These are phyloP conservation scores for Cenchrus americanus DNA, from an alignment of 176 grass and related monocot species.

Conservation along the genomic window DNA sequence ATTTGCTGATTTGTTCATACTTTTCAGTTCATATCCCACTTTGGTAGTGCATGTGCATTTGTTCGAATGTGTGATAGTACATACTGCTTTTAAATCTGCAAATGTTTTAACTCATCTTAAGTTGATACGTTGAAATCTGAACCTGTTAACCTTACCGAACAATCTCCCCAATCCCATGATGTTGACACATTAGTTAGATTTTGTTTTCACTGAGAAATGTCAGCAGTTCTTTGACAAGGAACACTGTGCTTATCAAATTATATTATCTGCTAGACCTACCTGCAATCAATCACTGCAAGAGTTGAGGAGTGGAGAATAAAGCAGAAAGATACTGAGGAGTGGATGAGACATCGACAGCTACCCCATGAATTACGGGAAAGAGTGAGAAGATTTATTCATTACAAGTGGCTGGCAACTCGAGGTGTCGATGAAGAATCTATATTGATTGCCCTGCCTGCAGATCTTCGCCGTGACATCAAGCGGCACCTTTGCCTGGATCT, in stretches of 20 bases:
- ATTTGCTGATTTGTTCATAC: background rate
- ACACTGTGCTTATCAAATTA: constrained; percentile 22
- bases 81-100: background rate
- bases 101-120: background rate
- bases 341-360: constrained; percentile 94
- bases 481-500: constrained; percentile 87
- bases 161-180: background rate
- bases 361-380: constrained; percentile 67
- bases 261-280: constrained; percentile 72
- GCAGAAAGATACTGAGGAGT: constrained; percentile 91
- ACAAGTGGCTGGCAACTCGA: constrained; percentile 95
- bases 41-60: background rate
- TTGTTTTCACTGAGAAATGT: background rate
- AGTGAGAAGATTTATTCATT: constrained; percentile 87
- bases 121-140: background rate
- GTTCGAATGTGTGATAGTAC: background rate
- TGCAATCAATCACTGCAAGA: constrained; percentile 93
- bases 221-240: constrained; percentile 20
- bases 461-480: constrained; percentile 93
- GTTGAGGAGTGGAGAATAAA: constrained; percentile 98
- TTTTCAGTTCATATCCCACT: background rate
- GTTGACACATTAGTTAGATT: constrained; percentile 8
- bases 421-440: constrained; percentile 96
- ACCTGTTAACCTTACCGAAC: background rate
- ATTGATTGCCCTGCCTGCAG: constrained; percentile 67